A percentile compares a stretch with the other conserved stretches of the same genome.
phyloP scores from a whole-genome alignment of 2,329 filamentous ascomycete genomes.

The Cordyceps cateniannulata region DNA sequence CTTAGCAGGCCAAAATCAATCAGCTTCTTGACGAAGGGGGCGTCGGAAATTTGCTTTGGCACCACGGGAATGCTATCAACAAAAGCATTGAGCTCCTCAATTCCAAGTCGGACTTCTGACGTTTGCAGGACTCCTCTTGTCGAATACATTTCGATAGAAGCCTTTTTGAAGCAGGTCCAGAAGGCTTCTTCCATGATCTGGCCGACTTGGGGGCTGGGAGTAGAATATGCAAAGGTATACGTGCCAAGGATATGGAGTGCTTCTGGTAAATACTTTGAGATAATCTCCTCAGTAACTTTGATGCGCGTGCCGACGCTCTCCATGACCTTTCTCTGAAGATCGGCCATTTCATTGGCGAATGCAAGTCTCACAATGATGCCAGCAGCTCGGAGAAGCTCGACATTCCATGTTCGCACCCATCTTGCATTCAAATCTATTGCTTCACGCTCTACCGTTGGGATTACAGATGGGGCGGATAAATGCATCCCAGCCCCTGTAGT shows the following conservation, averaged over 20 bases:
- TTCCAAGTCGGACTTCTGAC: constrained; percentile 69
- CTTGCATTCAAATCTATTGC: constrained; percentile 94
- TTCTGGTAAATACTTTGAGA: constrained; percentile 65
- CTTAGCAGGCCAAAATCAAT: constrained; percentile 81
- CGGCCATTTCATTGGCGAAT: constrained; percentile 80
- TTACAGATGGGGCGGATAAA: constrained; percentile 91
- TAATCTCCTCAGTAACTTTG: constrained; percentile 55
- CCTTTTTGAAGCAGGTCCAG: constrained; percentile 81
- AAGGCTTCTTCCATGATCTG: constrained; percentile 91
- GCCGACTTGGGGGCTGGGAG: constrained; percentile 76
- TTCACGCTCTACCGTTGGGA: constrained; percentile 94
- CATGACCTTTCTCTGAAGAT: constrained; percentile 58
- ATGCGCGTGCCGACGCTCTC: constrained; percentile 37
- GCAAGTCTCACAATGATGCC: constrained; percentile 86
- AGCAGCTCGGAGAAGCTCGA: constrained; percentile 83
- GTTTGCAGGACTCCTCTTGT: constrained; percentile 83
- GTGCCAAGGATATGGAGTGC: constrained; percentile 79
- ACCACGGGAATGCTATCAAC: constrained; percentile 84
- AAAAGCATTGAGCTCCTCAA: constrained; percentile 62
- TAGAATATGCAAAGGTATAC: constrained; percentile 84
- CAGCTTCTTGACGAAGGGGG: constrained; percentile 72
- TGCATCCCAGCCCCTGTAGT: constrained; percentile 92
- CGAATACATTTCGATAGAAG: constrained; percentile 81
- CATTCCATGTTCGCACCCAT: constrained; percentile 92
- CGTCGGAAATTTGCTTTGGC: constrained; percentile 65